phyloP scores from a whole-genome alignment of 2,329 filamentous ascomycete genomes.

The Trichoderma harzianum region DNA sequence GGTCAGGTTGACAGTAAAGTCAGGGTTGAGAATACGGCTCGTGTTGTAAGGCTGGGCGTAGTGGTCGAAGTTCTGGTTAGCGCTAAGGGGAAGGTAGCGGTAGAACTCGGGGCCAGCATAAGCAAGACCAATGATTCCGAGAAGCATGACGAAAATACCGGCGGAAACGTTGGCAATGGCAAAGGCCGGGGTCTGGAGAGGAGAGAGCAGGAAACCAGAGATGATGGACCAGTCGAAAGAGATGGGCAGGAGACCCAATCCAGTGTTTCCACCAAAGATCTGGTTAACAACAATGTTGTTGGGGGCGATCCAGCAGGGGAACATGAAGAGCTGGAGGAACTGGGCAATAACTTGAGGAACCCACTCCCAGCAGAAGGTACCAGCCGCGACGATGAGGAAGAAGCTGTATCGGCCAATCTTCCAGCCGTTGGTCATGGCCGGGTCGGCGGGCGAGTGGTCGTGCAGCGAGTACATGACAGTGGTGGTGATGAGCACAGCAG shows the following conservation, averaged over 20 bases:
- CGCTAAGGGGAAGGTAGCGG: conserved; percentile 54
- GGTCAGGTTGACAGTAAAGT: conserved; percentile 51
- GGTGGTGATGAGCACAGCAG: conserved; percentile 56
- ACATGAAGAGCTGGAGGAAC: conserved; percentile 57
- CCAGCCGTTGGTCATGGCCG: conserved; percentile 54
- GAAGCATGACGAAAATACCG: conserved; percentile 46
- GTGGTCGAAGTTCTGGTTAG: conserved; percentile 57
- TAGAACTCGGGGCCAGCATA: conserved; percentile 50
- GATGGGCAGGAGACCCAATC: conserved; percentile 59
- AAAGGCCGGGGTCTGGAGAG: conserved; percentile 57
- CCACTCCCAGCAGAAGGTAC: conserved; percentile 56
- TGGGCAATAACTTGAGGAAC: conserved; percentile 58
- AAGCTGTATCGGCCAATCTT: conserved; percentile 54
- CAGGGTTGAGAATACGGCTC: conserved; percentile 48
- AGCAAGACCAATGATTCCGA: conserved; percentile 52
- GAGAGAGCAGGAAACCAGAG: conserved; percentile 53
- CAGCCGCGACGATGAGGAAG: conserved; percentile 51
- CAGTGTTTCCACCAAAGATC: conserved; percentile 60
- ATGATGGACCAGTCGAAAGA: conserved; percentile 66
- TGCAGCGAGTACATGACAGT: conserved; percentile 64
- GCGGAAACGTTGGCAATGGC: conserved; percentile 58
- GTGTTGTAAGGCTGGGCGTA: conserved; percentile 56
- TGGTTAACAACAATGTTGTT: conserved; percentile 61
- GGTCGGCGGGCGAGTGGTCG: conserved; percentile 53
- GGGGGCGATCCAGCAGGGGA: conserved; percentile 60